Conservation (phyloP, 2,329 filamentous ascomycete genomes). For the Pyrenophora graminea region DNA sequence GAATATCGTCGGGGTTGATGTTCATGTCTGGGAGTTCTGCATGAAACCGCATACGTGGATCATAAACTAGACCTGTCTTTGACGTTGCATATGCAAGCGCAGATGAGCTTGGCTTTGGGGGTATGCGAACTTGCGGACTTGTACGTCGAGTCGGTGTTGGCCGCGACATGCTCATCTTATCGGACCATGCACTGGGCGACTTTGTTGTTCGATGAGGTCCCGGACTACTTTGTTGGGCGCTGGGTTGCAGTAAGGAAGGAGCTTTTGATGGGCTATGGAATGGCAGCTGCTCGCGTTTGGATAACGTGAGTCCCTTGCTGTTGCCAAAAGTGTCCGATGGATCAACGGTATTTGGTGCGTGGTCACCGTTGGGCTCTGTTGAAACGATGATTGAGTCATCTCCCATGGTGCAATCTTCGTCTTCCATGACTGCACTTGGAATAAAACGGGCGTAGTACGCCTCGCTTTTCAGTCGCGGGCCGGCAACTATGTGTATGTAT, state of each 20-base stretch:
- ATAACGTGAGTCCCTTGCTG: constrained; percentile 15
- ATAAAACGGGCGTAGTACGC: constrained; percentile 21
- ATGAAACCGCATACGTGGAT: constrained; percentile 94
- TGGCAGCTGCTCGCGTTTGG: constrained; percentile 34
- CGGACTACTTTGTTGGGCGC: constrained; percentile 5
- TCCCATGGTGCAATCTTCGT: constrained; percentile 37
- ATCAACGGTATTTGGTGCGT: constrained; percentile 30
- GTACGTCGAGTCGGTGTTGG: constrained; percentile 17
- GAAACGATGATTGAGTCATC: constrained; percentile 36
- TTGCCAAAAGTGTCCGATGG: constrained; percentile 35
- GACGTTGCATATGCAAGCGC: constrained; percentile 37
- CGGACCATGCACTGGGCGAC: constrained; percentile 23
- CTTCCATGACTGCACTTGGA: constrained; percentile 28
- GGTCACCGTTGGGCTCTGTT: constrained; percentile 41
- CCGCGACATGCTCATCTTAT: constrained; percentile 30
- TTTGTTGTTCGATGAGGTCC: constrained; percentile 10
- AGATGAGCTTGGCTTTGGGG: constrained; percentile 43
- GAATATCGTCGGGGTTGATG: constrained; percentile 67
- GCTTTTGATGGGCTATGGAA: constrained; percentile 29
- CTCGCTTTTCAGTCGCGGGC: constrained; percentile 19
- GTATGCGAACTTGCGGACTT: constrained; percentile 35
- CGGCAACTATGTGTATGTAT: constrained; percentile 15
- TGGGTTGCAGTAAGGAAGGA: constrained; percentile 12
- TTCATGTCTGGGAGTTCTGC: constrained; percentile 65
- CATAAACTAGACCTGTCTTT: constrained; percentile 66